phyloP scores from a whole-genome alignment of 202 grass and related monocot genomes.

The Panicum hallii region DNA sequence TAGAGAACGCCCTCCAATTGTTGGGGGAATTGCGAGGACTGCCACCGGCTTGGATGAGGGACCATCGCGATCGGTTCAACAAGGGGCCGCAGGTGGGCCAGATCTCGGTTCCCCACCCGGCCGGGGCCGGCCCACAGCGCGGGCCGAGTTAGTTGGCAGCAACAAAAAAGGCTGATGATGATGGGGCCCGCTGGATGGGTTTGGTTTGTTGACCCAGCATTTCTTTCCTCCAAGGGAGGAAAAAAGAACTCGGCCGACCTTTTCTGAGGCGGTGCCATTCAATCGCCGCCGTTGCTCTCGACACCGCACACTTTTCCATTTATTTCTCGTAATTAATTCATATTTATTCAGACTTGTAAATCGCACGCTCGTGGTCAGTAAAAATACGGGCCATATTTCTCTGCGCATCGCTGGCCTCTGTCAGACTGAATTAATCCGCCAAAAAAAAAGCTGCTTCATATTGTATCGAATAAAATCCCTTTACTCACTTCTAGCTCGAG shows the following conservation, averaged over 20 bases:
- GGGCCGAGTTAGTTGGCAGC: not conserved
- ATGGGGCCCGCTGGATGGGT: constrained; percentile 1
- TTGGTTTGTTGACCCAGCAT: not conserved
- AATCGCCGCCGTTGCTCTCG: not conserved
- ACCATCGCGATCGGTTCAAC: not conserved
- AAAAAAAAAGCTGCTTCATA: not conserved
- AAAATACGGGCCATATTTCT: constrained; percentile 12
- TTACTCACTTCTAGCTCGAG: not conserved
- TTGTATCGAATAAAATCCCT: not conserved
- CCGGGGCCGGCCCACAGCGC: not conserved
- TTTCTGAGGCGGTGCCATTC: not conserved
- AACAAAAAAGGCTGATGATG: constrained; percentile 16
- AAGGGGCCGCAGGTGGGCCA: constrained; percentile 20
- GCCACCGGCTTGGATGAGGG: constrained; percentile 42
- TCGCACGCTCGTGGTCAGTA: not conserved
- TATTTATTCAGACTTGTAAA: not conserved
- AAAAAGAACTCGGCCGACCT: not conserved
- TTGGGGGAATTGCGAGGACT: constrained; percentile 18
- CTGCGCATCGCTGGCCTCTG: not conserved
- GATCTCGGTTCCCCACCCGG: not conserved
- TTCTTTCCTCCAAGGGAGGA: not conserved
- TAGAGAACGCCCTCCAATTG: constrained; percentile 33
- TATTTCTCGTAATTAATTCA: not conserved
- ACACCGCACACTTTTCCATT: constrained; percentile 35
- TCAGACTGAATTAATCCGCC: not conserved